phyloP scores from a whole-genome alignment of 352 stramenopile genomes.

The Phytophthora litchii region DNA sequence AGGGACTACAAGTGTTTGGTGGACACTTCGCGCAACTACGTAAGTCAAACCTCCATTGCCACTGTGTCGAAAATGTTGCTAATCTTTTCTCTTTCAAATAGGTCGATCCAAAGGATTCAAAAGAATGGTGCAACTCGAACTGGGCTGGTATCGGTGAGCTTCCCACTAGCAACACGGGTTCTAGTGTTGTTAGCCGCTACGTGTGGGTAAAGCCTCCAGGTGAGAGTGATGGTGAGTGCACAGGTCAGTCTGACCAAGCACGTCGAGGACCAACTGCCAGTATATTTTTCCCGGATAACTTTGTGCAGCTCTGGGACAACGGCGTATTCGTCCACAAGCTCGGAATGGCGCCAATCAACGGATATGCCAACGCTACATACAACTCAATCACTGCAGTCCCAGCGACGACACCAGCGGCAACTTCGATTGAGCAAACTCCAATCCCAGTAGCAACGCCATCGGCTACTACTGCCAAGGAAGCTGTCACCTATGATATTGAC shows the following conservation, averaged over 20 bases:
- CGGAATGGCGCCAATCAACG: constrained; percentile 25
- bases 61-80: too few relatives aligned
- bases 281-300: constrained; percentile 55
- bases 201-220: constrained; percentile 56
- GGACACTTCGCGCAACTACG: constrained; percentile 47
- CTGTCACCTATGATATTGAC: constrained; percentile 8
- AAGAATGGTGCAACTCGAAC: constrained; percentile 54
- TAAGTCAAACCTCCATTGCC: constrained; percentile 11
- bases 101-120: too few relatives aligned
- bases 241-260: constrained; percentile 29
- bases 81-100: too few relatives aligned
- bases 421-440: too few relatives aligned
- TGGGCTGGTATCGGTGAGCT: constrained; percentile 44
- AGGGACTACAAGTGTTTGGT: constrained; percentile 50
- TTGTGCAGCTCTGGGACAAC: constrained; percentile 64
- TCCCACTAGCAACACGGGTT: constrained; percentile 39
- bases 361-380: constrained; percentile 4
- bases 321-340: constrained; percentile 47
- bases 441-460: too few relatives aligned
- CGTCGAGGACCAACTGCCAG: constrained; percentile 47
- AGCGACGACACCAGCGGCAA: not conserved
- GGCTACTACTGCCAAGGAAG: not conserved
- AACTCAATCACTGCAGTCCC: constrained; percentile 8
- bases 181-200: constrained; percentile 37
- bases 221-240: constrained; percentile 54